phyloP scores from a whole-genome alignment of 2,329 filamentous ascomycete genomes.

The Microcyclospora pomicola region DNA sequence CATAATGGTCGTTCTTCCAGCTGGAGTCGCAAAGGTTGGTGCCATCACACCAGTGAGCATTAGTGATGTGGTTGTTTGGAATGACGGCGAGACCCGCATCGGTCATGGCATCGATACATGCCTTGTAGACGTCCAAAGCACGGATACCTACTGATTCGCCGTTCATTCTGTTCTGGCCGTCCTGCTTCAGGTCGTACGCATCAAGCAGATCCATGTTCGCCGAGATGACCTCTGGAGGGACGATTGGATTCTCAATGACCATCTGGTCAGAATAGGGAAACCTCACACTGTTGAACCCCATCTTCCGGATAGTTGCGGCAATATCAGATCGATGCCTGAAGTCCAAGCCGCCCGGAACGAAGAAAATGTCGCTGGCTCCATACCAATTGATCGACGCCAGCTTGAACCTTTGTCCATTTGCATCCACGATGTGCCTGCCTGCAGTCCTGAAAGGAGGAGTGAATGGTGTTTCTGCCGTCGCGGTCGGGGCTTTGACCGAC shows the following conservation, averaged over 20 bases:
- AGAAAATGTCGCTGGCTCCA: conserved; percentile 53
- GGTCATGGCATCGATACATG: conserved; percentile 46
- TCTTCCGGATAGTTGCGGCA: conserved; percentile 42
- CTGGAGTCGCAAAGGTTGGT: conserved; percentile 52
- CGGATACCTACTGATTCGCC: conserved; percentile 25
- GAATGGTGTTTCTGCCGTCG: conserved; percentile 23
- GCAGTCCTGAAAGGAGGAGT: conserved; percentile 44
- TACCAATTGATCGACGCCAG: conserved; percentile 58
- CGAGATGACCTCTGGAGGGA: conserved; percentile 37
- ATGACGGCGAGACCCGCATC: conserved; percentile 50
- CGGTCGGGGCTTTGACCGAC: conserved; percentile 2
- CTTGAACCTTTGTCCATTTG: conserved; percentile 43
- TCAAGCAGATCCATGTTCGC: conserved; percentile 47
- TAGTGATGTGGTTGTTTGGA: conserved; percentile 58
- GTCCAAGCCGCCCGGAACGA: conserved; percentile 50
- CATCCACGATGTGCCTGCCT: conserved; percentile 49
- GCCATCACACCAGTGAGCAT: conserved; percentile 55
- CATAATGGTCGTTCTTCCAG: conserved; percentile 53
- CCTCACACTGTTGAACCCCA: conserved; percentile 59
- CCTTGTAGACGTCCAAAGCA: conserved; percentile 49
- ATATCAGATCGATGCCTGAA: conserved; percentile 48
- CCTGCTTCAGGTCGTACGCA: conserved; percentile 7
- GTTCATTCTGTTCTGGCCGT: conserved; percentile 3
- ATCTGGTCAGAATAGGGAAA: conserved; percentile 57
- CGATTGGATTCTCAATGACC: conserved; percentile 45